Evolutionary conservation across 2,329 filamentous ascomycete genomes (phyloP), one percentile per base, ranked within the genome.

Genomic region (Monosporascus sp.): DNA sequence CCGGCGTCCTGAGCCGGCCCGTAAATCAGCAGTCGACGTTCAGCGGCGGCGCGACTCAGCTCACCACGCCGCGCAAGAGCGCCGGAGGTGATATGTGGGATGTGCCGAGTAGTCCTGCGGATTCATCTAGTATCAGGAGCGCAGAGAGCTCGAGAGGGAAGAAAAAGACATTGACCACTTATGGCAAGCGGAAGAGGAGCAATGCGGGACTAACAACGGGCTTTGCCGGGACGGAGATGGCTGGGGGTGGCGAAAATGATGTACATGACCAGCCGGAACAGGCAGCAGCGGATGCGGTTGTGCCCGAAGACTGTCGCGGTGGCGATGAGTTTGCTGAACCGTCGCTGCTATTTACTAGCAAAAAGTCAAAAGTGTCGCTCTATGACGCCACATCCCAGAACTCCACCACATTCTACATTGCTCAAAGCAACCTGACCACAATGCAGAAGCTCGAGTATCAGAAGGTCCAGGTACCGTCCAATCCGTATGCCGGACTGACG

Each of bases 361-460:
- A 62, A 49, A 59, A 50, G 40, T 38, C 55, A 16, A 61, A 59
- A 19, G 43, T 59, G 22, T 63, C 61, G 17, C 55, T 60, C n/a
- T 52, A 62, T 53, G 59, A 62, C 22, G 37, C 58, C 38, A 49
- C 37, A 20, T 24, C 57, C 3, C 53, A 51, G 7, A 59, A 64
- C 7, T 50, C 56, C 5, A 44, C 56, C 9, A 63, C 63, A 20
- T 66, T 69, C 53, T 68, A 68, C 53, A 55, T 69, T 50, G 62
- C 66, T 24, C 64, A 61, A 46, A 68, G 64, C 58, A 62, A 60
- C 44, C 58, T 69, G 19, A 68, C 67, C 35, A 65, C 65, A 1
- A 68, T 67, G 63, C 65, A 69, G 50, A 68, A 65, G 50, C 62
- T 65, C 7, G 62, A 69, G 52, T 68, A 68, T 51, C 62, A 65